These are phyloP conservation scores for Heliosperma pusillum DNA, from an alignment of 148 eudicot genomes.

Conservation along the genomic window DNA sequence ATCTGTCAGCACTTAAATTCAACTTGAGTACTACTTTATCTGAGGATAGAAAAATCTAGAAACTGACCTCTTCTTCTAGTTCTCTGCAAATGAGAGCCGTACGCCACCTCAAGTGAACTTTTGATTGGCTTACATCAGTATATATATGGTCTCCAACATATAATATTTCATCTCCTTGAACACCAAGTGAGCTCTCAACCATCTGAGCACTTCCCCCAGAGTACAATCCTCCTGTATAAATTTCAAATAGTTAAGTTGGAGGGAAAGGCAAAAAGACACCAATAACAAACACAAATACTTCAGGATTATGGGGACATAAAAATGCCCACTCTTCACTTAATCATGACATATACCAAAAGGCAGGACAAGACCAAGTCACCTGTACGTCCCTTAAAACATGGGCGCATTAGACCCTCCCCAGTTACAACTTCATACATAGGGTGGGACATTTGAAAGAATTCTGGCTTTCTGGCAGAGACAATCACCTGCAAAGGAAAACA, in stretches of 20 bases:
- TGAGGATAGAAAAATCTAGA: conserved; percentile 11
- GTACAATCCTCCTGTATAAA: conserved; percentile 73
- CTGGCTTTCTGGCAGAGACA: conserved; percentile 96
- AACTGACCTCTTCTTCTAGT: conserved; percentile 82
- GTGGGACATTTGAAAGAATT: conserved; percentile 93
- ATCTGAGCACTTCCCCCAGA: conserved; percentile 99
- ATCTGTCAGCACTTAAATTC: not conserved
- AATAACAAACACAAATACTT: not conserved
- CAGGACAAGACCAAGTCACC: conserved; percentile 37
- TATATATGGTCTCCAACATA: conserved; percentile 98
- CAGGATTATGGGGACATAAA: conserved; percentile 3
- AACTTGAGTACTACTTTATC: not conserved
- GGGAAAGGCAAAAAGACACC: not conserved
- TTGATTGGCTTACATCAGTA: conserved; percentile 95
- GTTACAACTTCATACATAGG: conserved; percentile 98
- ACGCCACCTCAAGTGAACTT: conserved; percentile 94
- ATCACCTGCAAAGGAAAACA: conserved; percentile 57
- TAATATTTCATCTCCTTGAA: conserved; percentile 93
- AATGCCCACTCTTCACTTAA: not conserved
- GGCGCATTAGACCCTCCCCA: conserved; percentile 93
- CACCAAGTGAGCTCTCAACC: conserved; percentile 83
- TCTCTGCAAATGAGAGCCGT: conserved; percentile 94
- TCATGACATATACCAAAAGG: conserved; percentile 7
- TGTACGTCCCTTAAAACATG: conserved; percentile 80
- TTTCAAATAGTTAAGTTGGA: conserved; percentile 15